These are phyloP conservation scores for Chalciporus piperatus DNA, from an alignment of 768 basidiomycete genomes.

Conservation along the genomic window DNA sequence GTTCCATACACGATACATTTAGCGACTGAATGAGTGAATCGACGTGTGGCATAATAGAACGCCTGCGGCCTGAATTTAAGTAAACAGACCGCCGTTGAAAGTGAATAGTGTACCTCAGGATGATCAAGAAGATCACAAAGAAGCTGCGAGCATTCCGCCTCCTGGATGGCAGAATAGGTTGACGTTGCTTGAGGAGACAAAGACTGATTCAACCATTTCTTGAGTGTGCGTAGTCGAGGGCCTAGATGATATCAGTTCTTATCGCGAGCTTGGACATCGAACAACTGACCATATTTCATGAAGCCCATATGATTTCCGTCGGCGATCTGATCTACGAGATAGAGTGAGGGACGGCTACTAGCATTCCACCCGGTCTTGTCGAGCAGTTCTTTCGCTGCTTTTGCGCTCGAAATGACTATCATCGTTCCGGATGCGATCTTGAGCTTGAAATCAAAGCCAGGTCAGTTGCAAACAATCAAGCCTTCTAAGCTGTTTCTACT, in stretches of 20 bases:
- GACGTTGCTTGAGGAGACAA: not conserved
- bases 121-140: slow-evolving; percentile 2
- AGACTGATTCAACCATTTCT: slow-evolving; percentile 1
- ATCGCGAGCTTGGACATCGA: not conserved
- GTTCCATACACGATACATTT: slow-evolving; percentile 2
- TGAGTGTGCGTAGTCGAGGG: slow-evolving; percentile 3
- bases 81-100: too few species aligned
- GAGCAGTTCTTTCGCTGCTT: slow-evolving; percentile 1
- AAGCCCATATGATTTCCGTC: slow-evolving; percentile 7
- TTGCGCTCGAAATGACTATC: slow-evolving; percentile 3
- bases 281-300: slow-evolving; percentile 1
- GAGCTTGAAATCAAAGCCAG: not conserved
- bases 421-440: slow-evolving; percentile 6
- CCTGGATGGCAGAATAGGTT: not conserved
- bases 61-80: not conserved
- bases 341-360: slow-evolving; percentile 2
- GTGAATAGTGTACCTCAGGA: not conserved
- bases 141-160: slow-evolving; percentile 4
- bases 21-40: slow-evolving; percentile 5
- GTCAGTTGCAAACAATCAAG: not conserved
- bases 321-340: slow-evolving; percentile 2
- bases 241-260: not conserved
- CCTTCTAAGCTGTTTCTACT: not conserved
- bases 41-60: slow-evolving; percentile 2
- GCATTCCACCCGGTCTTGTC: slow-evolving; percentile 9